Conservation (phyloP, 2,329 filamentous ascomycete species). For the Botryosphaeria dothidea region DNA sequence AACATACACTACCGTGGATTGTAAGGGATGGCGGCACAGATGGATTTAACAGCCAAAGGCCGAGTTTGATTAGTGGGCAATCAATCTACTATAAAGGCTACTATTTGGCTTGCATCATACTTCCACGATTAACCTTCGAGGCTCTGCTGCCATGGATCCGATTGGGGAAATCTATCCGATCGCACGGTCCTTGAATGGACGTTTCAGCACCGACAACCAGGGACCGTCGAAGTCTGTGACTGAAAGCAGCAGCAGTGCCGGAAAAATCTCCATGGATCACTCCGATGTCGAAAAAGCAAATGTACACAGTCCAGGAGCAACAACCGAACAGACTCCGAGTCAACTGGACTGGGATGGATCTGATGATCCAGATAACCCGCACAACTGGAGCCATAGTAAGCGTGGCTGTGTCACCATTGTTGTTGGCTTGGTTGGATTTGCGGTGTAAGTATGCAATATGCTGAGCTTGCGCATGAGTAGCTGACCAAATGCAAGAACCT, state of each 20-base stretch:
- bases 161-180: not conserved
- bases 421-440: slow-evolving; percentile 38
- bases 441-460: slow-evolving; percentile 31
- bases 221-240: too few species aligned
- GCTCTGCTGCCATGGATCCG: not conserved
- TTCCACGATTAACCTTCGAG: too few species aligned
- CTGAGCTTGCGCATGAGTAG: not conserved
- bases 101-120: too few species aligned
- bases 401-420: slow-evolving; percentile 35
- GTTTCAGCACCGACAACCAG: not conserved
- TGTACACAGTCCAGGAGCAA: not conserved
- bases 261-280: not conserved
- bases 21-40: too few species aligned
- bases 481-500: slow-evolving; percentile 42
- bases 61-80: too few species aligned
- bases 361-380: slow-evolving; percentile 39
- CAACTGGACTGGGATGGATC: slow-evolving; percentile 35
- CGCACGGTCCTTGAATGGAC: not conserved
- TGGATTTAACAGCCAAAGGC: too few species aligned
- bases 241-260: not conserved
- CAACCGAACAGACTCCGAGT: not conserved
- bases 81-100: too few species aligned
- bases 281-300: not conserved
- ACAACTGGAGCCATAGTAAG: slow-evolving; percentile 38
- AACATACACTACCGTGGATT: too few species aligned